Conservation (phyloP, 1,139 yeast genomes). For the Candida sp. region DNA sequence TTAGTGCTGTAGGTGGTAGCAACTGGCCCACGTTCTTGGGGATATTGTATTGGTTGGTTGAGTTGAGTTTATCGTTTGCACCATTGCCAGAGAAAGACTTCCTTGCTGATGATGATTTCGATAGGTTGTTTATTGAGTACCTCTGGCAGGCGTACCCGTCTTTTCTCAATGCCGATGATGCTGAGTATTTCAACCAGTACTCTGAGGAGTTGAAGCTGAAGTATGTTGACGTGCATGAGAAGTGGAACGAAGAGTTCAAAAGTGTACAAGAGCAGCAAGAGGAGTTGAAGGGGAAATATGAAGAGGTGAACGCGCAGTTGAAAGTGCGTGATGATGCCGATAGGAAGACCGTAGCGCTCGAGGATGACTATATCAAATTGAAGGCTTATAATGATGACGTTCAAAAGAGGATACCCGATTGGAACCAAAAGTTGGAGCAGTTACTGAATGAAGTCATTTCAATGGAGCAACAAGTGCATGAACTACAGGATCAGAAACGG, state of each 20-base stretch:
- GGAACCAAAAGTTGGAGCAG: constrained; percentile 41
- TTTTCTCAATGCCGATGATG: constrained; percentile 64
- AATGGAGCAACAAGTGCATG: constrained; percentile 24
- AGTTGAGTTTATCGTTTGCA: constrained; percentile 54
- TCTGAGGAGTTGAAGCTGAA: constrained; percentile 61
- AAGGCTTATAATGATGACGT: constrained; percentile 71
- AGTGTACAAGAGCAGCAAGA: constrained; percentile 48
- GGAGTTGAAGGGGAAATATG: constrained; percentile 34
- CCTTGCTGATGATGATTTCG: constrained; percentile 47
- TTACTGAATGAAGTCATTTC: constrained; percentile 8
- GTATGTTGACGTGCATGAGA: constrained; percentile 44
- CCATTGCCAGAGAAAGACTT: constrained; percentile 27
- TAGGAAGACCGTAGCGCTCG: constrained; percentile 65
- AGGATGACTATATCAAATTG: constrained; percentile 73
- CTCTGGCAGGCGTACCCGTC: constrained; percentile 69
- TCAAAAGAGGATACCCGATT: constrained; percentile 64
- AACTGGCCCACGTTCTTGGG: constrained; percentile 89
- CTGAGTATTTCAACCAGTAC: constrained; percentile 61
- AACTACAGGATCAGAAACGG: constrained; percentile 48
- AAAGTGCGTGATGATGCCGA: constrained; percentile 39
- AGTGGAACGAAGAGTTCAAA: constrained; percentile 39
- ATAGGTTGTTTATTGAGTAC: constrained; percentile 68
- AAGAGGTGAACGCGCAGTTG: constrained; percentile 31
- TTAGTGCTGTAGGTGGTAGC: constrained; percentile 91
- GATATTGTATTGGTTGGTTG: constrained; percentile 79